Evolutionary conservation across 1,139 yeast species (phyloP).

Genomic region (Sugiyamaella novakii): DNA sequence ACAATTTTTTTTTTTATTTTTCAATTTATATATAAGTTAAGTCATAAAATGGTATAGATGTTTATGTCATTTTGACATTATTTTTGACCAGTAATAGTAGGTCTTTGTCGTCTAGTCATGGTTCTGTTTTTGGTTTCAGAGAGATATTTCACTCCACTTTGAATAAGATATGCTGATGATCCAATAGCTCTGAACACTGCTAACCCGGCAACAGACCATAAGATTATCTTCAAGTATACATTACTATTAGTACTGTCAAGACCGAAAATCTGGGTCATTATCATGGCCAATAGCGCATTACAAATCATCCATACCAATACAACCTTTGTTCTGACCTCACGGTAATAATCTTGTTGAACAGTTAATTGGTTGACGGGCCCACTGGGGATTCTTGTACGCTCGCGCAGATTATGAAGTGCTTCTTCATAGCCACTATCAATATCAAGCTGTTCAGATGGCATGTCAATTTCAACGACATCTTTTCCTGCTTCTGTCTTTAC

Average conservation of each 20-base stretch:
- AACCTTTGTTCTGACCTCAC: slow-evolving; percentile 90
- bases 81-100: slow-evolving; percentile 31
- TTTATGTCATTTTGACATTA: slow-evolving; percentile 15
- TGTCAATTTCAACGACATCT: slow-evolving; percentile 75
- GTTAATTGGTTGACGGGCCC: slow-evolving; percentile 56
- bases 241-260: slow-evolving; percentile 57
- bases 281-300: slow-evolving; percentile 77
- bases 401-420: slow-evolving; percentile 70
- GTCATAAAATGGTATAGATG: not conserved
- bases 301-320: slow-evolving; percentile 89
- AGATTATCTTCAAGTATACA: slow-evolving; percentile 74
- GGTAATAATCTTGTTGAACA: slow-evolving; percentile 85
- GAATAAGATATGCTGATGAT: slow-evolving; percentile 63
- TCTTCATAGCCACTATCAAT: slow-evolving; percentile 86
- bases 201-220: slow-evolving; percentile 88
- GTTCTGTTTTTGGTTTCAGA: slow-evolving; percentile 35
- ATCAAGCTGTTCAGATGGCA: slow-evolving; percentile 86
- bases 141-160: slow-evolving; percentile 43
- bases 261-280: slow-evolving; percentile 78
- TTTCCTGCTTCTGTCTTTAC: slow-evolving; percentile 57
- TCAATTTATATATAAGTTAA: not conserved
- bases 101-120: slow-evolving; percentile 27
- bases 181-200: slow-evolving; percentile 81
- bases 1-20: slow-evolving; percentile 6
- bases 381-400: slow-evolving; percentile 58